phyloP scores from a whole-genome alignment of 2,329 filamentous ascomycete genomes.

The Microascus cirrosus region DNA sequence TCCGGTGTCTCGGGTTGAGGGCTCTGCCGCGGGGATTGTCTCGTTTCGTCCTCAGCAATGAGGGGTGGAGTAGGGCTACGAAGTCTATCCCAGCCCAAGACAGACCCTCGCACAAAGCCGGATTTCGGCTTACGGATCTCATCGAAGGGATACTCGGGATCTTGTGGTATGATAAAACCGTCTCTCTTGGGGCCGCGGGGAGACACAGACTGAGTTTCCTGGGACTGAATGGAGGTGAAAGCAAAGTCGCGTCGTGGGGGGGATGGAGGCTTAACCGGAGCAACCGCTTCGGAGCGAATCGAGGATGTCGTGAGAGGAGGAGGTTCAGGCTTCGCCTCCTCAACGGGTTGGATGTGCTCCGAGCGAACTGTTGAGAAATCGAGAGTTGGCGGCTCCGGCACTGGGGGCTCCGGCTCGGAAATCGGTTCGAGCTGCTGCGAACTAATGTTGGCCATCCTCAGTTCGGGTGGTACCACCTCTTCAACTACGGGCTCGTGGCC shows the following conservation, averaged over 20 bases:
- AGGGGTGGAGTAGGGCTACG: constrained; percentile 12
- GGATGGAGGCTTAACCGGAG: constrained; percentile 7
- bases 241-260: constrained; percentile 17
- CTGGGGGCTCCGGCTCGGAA: constrained; percentile 17
- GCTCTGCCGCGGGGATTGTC: constrained; percentile 35
- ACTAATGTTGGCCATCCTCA: constrained; percentile 15
- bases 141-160: constrained; percentile 20
- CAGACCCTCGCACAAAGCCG: constrained; percentile 14
- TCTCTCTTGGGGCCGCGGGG: constrained; percentile 41
- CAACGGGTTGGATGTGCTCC: constrained; percentile 23
- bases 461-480: constrained; percentile 13
- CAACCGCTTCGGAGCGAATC: constrained; percentile 7
- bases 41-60: constrained; percentile 56
- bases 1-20: constrained; percentile 36
- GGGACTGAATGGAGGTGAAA: constrained; percentile 32
- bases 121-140: constrained; percentile 9
- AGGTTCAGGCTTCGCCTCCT: constrained; percentile 12
- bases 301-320: constrained; percentile 11
- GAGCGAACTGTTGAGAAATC: constrained; percentile 18
- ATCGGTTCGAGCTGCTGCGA: constrained; percentile 17
- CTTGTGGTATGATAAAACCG: constrained; percentile 44
- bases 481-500: constrained; percentile 16
- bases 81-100: constrained; percentile 14
- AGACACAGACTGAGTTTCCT: constrained; percentile 33
- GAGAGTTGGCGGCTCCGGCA: constrained; percentile 11